These are phyloP conservation scores for Cladosporium sp. DNA, from an alignment of 2,329 filamentous ascomycete species.

Conservation along the genomic window DNA sequence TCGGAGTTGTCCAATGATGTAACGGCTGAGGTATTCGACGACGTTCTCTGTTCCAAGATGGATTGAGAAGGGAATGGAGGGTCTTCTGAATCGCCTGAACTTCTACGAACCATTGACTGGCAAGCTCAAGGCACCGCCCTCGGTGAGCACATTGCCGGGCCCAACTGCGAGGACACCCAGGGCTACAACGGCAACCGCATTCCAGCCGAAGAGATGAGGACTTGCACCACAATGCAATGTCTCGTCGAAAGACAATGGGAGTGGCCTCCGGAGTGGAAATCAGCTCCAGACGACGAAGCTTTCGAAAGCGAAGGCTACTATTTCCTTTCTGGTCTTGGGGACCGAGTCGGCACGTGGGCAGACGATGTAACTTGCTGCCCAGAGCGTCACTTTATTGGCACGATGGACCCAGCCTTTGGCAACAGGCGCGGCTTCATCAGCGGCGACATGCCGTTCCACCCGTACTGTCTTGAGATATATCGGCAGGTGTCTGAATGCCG, in stretches of 20 bases:
- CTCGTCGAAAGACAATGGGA: conserved; percentile 18
- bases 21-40: background rate
- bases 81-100: background rate
- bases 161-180: background rate
- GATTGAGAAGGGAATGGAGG: background rate
- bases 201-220: conserved; percentile 20
- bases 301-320: conserved; percentile 12
- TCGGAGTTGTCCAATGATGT: background rate
- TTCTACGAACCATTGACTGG: background rate
- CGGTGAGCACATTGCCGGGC: background rate
- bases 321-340: conserved; percentile 19
- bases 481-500: conserved; percentile 8
- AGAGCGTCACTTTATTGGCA: conserved; percentile 13
- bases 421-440: background rate
- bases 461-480: conserved; percentile 23
- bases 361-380: background rate
- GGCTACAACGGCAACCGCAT: conserved; percentile 20
- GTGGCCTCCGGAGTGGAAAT: background rate
- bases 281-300: conserved; percentile 12
- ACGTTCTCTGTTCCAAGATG: background rate
- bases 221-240: conserved; percentile 19
- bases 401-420: background rate
- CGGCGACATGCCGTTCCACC: conserved; percentile 23
- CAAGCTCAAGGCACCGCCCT: background rate
- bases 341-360: background rate